Evolutionary conservation across 768 basidiomycete genomes (phyloP).

Genomic region (Hirschioporus abietinus): DNA sequence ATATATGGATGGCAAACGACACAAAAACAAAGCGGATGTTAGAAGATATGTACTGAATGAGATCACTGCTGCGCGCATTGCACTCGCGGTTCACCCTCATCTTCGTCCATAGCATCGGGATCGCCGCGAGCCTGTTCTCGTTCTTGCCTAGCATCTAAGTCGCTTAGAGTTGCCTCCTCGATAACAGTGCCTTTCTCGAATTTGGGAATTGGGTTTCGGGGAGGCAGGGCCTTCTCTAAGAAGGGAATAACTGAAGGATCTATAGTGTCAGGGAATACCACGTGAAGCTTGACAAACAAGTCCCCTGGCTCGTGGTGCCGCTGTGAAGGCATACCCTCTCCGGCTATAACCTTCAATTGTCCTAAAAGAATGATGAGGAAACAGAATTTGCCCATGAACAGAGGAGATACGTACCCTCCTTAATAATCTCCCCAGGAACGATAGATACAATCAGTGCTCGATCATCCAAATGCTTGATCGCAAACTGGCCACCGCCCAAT

Average conservation of each 20-base stretch:
- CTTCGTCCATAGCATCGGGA: slow-evolving; percentile 86
- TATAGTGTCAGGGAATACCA: slow-evolving; percentile 86
- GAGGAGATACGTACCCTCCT: slow-evolving; percentile 66
- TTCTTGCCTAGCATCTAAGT: slow-evolving; percentile 65
- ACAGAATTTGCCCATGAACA: slow-evolving; percentile 6
- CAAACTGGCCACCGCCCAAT: slow-evolving; percentile 85
- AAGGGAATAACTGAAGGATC: slow-evolving; percentile 58
- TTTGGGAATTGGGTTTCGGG: slow-evolving; percentile 61
- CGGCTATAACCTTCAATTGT: slow-evolving; percentile 83
- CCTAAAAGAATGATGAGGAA: slow-evolving; percentile 38
- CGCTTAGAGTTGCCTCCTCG: slow-evolving; percentile 83
- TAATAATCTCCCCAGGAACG: slow-evolving; percentile 85
- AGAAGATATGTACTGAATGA: background rate
- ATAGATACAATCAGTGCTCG: slow-evolving; percentile 80
- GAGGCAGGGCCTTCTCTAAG: slow-evolving; percentile 83
- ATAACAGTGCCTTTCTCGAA: slow-evolving; percentile 62
- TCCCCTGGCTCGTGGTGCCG: slow-evolving; percentile 97
- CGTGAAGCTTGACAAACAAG: slow-evolving; percentile 79
- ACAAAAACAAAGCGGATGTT: background rate
- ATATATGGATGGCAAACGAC: background rate
- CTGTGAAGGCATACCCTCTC: slow-evolving; percentile 98
- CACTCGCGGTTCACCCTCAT: slow-evolving; percentile 79
- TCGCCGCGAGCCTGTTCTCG: slow-evolving; percentile 48
- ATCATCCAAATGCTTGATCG: slow-evolving; percentile 91
- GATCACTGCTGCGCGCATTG: slow-evolving; percentile 90